Evolutionary conservation across 2,329 filamentous ascomycete species (phyloP).

Genomic region (Xylariaceae sp.): DNA sequence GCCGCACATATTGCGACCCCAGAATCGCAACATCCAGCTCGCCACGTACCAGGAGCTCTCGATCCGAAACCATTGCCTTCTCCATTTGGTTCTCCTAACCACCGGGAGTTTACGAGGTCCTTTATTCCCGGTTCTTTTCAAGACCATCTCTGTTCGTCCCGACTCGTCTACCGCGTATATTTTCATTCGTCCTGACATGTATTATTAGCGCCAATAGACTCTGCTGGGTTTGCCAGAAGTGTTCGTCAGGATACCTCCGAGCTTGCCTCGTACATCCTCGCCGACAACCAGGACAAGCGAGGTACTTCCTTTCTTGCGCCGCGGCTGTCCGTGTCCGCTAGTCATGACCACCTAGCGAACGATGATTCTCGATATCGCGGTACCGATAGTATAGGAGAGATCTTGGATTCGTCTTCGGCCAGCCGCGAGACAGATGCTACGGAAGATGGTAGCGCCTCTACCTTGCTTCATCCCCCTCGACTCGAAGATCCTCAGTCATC

Average conservation of each 20-base stretch:
- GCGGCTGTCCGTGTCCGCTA: constrained; percentile 34
- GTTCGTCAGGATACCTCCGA: constrained; percentile 85
- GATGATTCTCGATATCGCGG: constrained; percentile 17
- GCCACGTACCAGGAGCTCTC: constrained; percentile 12
- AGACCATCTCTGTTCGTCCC: constrained; percentile 49
- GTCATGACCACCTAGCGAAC: constrained; percentile 25
- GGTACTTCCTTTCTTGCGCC: constrained; percentile 43
- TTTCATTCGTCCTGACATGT: constrained; percentile 16
- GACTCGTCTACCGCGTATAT: background rate
- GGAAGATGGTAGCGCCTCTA: constrained; percentile 28
- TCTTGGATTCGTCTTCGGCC: constrained; percentile 29
- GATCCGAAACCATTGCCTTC: constrained; percentile 30
- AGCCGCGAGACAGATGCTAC: constrained; percentile 18
- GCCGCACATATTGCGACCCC: constrained; percentile 25
- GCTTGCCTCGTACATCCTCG: constrained; percentile 74
- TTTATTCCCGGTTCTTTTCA: constrained; percentile 64
- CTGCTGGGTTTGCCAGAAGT: constrained; percentile 67
- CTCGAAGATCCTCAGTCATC: constrained; percentile 33
- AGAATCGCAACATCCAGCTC: constrained; percentile 21
- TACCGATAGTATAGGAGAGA: constrained; percentile 29
- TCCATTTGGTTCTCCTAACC: constrained; percentile 37
- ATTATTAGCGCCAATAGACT: constrained; percentile 53
- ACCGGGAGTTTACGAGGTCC: constrained; percentile 64
- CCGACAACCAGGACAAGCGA: constrained; percentile 49
- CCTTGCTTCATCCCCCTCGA: constrained; percentile 45